Evolutionary conservation across 495 filamentous ascomycete species (phyloP).

Genomic region (Aspergillus steynii): DNA sequence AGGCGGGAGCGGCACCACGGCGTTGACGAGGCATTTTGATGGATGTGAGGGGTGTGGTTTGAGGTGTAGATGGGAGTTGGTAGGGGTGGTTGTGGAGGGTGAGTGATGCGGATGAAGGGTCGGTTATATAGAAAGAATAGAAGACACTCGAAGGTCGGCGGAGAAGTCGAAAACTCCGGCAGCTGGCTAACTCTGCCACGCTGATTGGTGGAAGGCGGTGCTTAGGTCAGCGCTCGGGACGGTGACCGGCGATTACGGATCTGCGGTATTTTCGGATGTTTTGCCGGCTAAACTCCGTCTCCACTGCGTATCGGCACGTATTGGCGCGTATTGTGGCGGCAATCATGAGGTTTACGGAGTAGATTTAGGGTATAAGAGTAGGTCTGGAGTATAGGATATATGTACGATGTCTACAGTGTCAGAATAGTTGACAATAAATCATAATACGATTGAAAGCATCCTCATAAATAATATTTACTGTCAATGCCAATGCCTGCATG

Average conservation of each 20-base stretch:
- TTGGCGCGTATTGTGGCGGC: no score
- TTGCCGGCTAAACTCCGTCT: neutral
- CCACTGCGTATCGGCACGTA: neutral
- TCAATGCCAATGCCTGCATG: neutral
- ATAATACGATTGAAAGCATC: no score
- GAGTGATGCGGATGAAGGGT: conserved; percentile 15
- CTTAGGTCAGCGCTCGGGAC: conserved; percentile 15
- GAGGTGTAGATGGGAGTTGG: conserved; percentile 20
- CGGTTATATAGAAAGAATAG: conserved; percentile 21
- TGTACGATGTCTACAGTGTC: no score
- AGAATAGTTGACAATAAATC: no score
- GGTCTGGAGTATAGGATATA: no score
- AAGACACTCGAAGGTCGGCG: conserved; percentile 27
- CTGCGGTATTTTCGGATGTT: neutral
- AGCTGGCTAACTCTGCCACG: conserved; percentile 8
- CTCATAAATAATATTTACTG: neutral
- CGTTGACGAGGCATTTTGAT: conserved; percentile 76
- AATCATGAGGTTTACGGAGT: no score
- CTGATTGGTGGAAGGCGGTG: conserved; percentile 23
- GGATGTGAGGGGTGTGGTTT: conserved; percentile 1
- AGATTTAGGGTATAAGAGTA: no score
- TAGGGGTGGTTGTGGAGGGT: conserved; percentile 7
- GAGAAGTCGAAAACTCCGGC: conserved; percentile 29
- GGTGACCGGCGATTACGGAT: conserved; percentile 11
- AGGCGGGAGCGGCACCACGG: conserved; percentile 57